These are phyloP conservation scores for Hymenoscyphus linearis DNA, from an alignment of 2,329 filamentous ascomycete genomes.

Conservation along the genomic window DNA sequence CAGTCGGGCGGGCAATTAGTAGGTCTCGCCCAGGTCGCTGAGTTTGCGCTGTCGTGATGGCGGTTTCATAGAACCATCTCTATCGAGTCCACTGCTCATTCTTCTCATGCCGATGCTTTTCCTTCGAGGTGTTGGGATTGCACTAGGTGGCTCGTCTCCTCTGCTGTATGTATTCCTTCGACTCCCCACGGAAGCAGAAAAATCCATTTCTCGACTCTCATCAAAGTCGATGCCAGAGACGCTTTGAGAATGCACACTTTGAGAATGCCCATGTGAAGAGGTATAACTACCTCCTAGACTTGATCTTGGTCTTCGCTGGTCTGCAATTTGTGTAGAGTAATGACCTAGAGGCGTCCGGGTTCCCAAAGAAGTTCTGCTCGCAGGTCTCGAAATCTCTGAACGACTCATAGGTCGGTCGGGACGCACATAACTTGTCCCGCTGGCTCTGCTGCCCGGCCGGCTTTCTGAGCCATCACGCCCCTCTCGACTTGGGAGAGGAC, in stretches of 20 bases:
- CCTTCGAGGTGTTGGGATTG: constrained; percentile 46
- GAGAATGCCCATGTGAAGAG: constrained; percentile 29
- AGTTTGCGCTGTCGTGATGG: constrained; percentile 38
- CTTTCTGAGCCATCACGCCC: constrained; percentile 33
- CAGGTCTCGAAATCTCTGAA: constrained; percentile 28
- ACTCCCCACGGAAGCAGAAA: constrained; percentile 28
- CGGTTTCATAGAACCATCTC: constrained; percentile 26
- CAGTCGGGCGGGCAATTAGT: constrained; percentile 32
- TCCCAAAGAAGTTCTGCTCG: constrained; percentile 29
- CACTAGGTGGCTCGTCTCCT: constrained; percentile 37
- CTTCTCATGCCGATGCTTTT: constrained; percentile 40
- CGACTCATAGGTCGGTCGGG: constrained; percentile 29
- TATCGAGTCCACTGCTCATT: constrained; percentile 27
- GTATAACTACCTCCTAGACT: constrained; percentile 30
- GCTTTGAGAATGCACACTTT: constrained; percentile 28
- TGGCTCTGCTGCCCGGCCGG: constrained; percentile 29
- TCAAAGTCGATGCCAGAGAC: constrained; percentile 30
- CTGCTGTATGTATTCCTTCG: constrained; percentile 39
- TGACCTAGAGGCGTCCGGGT: constrained; percentile 32
- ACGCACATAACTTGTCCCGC: constrained; percentile 24
- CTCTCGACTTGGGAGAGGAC: constrained; percentile 47
- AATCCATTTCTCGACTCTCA: constrained; percentile 26
- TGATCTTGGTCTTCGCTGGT: constrained; percentile 29
- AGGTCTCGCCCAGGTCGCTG: constrained; percentile 53
- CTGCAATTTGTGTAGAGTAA: constrained; percentile 29